A percentile compares a stretch with the other conserved stretches of the same genome.
Evolutionary conservation across 805 yeast genomes (phyloP).

Genomic region (Candida nanaspora): DNA sequence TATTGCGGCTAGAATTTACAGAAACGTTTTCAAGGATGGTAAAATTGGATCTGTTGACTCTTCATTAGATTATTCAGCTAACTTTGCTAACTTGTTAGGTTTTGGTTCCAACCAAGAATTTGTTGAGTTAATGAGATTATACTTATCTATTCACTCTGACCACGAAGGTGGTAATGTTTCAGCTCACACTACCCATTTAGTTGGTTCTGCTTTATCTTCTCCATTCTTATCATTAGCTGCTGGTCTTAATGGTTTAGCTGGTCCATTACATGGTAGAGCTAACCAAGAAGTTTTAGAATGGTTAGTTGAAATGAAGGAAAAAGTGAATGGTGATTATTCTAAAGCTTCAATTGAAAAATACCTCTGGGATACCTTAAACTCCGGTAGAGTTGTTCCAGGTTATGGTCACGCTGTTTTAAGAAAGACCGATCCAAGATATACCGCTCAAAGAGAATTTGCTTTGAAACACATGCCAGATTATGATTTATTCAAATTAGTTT

Average conservation of each 20-base stretch:
- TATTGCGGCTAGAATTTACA: constrained; percentile 78
- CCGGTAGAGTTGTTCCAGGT: constrained; percentile 85
- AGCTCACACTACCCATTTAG: constrained; percentile 81
- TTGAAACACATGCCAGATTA: constrained; percentile 68
- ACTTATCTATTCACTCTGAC: constrained; percentile 77
- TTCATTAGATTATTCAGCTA: constrained; percentile 61
- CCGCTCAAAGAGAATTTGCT: constrained; percentile 81
- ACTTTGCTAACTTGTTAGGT: constrained; percentile 50
- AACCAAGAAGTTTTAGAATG: constrained; percentile 84
- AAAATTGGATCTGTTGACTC: constrained; percentile 45
- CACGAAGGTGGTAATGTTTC: constrained; percentile 90
- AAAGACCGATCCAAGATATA: constrained; percentile 85
- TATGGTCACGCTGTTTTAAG: constrained; percentile 85
- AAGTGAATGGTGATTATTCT: constrained; percentile 64
- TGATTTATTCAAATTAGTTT: constrained; percentile 71
- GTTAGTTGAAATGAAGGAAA: constrained; percentile 60
- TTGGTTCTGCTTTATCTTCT: constrained; percentile 75
- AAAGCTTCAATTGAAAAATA: constrained; percentile 65
- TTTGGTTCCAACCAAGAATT: constrained; percentile 59
- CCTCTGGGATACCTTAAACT: constrained; percentile 71
- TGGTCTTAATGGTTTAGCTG: constrained; percentile 80
- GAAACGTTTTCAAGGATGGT: constrained; percentile 80
- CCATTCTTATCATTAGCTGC: constrained; percentile 77
- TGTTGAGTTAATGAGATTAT: constrained; percentile 72
- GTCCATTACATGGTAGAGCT: constrained; percentile 85